phyloP scores from a whole-genome alignment of 768 basidiomycete species.

The Dioszegia crocea region DNA sequence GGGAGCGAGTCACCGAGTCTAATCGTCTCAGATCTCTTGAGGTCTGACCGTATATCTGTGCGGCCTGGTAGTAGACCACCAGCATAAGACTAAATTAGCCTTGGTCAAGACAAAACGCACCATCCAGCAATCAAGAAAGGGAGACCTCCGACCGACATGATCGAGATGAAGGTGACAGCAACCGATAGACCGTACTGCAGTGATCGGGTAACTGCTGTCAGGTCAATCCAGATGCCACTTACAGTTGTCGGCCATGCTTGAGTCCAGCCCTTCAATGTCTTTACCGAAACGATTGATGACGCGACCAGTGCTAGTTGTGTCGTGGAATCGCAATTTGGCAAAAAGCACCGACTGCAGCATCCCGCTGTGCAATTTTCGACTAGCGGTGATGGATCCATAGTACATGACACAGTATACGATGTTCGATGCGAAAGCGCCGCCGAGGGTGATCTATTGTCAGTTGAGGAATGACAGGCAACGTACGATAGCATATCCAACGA shows the following conservation, averaged over 20 bases:
- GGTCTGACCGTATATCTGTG: constrained; percentile 70
- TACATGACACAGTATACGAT: constrained; percentile 59
- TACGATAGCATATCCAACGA: constrained; percentile 66
- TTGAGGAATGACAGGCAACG: not conserved
- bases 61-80: constrained; percentile 51
- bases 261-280: constrained; percentile 84
- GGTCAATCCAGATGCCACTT: constrained; percentile 36
- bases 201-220: constrained; percentile 55
- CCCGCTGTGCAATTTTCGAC: constrained; percentile 67
- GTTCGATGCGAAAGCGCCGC: constrained; percentile 55
- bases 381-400: constrained; percentile 75
- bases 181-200: constrained; percentile 67
- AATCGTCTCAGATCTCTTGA: constrained; percentile 57
- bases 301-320: constrained; percentile 81
- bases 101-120: constrained; percentile 15
- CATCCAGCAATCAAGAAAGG: constrained; percentile 63
- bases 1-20: constrained; percentile 55
- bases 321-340: constrained; percentile 86
- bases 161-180: constrained; percentile 65
- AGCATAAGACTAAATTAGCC: constrained; percentile 31
- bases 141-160: constrained; percentile 72
- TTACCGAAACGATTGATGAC: constrained; percentile 55
- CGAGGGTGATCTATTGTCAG: constrained; percentile 59
- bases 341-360: constrained; percentile 77
- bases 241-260: constrained; percentile 76